A percentile compares a stretch with the other conserved stretches of the same genome.
Evolutionary conservation across 768 basidiomycete genomes (phyloP).

Genomic region (Pholiota conissans): DNA sequence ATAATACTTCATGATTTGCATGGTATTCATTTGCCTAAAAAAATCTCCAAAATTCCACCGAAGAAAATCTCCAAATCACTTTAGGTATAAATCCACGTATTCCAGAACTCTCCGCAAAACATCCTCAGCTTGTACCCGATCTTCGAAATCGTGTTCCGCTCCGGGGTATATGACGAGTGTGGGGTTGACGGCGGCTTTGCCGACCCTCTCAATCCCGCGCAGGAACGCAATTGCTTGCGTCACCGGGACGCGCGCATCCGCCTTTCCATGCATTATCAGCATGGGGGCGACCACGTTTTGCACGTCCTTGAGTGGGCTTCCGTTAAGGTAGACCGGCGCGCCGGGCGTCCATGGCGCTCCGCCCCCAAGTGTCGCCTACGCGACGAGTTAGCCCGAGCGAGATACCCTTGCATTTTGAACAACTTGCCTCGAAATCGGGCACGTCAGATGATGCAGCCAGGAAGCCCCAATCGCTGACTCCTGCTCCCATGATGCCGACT

Average conservation of each 20-base stretch:
- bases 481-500: conserved; percentile 10
- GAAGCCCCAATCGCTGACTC: conserved; percentile 12
- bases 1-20: too few relatives aligned
- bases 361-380: conserved; percentile 10
- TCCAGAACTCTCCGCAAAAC: conserved; percentile 6
- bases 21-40: too few relatives aligned
- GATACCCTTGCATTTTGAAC: background rate
- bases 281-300: conserved; percentile 9
- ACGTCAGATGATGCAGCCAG: conserved; percentile 13
- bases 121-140: conserved; percentile 9
- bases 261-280: conserved; percentile 11
- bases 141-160: conserved; percentile 9
- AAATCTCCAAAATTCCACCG: too few relatives aligned
- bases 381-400: background rate
- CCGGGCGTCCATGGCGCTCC: conserved; percentile 10
- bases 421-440: conserved; percentile 9
- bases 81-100: conserved; percentile 6
- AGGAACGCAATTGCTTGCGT: conserved; percentile 12
- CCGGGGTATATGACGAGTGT: conserved; percentile 9
- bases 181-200: background rate
- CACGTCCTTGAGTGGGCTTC: conserved; percentile 14
- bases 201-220: conserved; percentile 10
- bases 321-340: conserved; percentile 8
- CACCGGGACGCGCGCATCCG: conserved; percentile 11
- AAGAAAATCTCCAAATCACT: background rate